Evolutionary conservation across 495 filamentous ascomycete genomes (phyloP).

Genomic region (Penicillium macrosclerotiorum): DNA sequence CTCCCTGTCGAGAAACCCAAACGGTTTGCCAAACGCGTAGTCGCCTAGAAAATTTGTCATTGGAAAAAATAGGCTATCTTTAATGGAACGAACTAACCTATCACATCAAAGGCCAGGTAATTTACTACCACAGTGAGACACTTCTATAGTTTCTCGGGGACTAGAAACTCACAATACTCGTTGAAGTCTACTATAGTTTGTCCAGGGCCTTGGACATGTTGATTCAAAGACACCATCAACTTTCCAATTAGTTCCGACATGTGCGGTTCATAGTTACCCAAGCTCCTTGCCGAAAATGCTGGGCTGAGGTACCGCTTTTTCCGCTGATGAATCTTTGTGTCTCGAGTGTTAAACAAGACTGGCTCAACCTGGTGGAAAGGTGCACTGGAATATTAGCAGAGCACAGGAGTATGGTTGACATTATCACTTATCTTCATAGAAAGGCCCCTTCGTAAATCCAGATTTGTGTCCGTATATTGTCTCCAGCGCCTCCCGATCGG

Average conservation of each 20-base stretch:
- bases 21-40: conserved; percentile 4
- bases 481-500: not conserved
- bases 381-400: not conserved
- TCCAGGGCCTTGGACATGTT: not conserved
- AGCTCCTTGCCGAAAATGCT: conserved; percentile 2
- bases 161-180: too few relatives aligned
- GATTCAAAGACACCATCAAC: not conserved
- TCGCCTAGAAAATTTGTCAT: not conserved
- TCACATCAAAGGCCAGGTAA: conserved; percentile 5
- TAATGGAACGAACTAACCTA: not conserved
- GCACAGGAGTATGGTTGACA: not conserved
- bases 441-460: not conserved
- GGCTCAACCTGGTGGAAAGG: conserved; percentile 8
- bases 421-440: conserved; percentile 3
- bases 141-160: not conserved
- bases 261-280: conserved; percentile 6
- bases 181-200: conserved; percentile 1
- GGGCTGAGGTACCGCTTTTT: conserved; percentile 6
- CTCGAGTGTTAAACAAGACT: conserved; percentile 6
- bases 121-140: not conserved
- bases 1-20: conserved; percentile 2
- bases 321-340: not conserved
- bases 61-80: not conserved
- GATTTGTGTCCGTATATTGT: conserved; percentile 6
- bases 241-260: conserved; percentile 3